Evolutionary conservation across 2,329 filamentous ascomycete genomes (phyloP), one percentile per base, ranked within the genome.

Genomic region (Ophiostoma sp.): DNA sequence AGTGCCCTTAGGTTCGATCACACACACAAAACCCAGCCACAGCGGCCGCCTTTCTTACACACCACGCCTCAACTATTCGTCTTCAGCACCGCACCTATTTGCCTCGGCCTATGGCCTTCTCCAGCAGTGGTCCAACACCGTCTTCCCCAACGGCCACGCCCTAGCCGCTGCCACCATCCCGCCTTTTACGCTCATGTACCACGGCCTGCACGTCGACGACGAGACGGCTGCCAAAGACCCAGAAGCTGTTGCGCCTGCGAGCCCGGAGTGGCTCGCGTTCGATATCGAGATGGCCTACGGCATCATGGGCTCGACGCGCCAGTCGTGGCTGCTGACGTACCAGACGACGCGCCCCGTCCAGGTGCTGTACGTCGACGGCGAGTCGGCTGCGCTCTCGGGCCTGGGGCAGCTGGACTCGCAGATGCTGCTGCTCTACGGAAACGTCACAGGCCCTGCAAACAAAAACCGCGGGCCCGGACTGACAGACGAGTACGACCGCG

Each of bases 271-370:
- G 83, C 76, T 85, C 31, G 81, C 83, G 6, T 82, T 85, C 72
- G 83, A 85, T 74, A 76, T 82, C 74, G 82, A 82, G 70, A 85
- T 85, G 83, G 79, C 82, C n/a, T 85, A 85, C 73, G 81, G 81
- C 5, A 85, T 85, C 72, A 84, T 84, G 79, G 83, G 83, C 27
- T 76, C 76, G 0, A 77, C 77, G 33, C 77, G 79, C 44, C 75
- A 81, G 68, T 82, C 81, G 10, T 80, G 81, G 71, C 77, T 85
- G 77, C 77, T 84, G 52, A 84, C 81, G 1, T 85, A 83, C 74
- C 80, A 84, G 73, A 82, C 82, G 0, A 81, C 78, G 23, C 79
- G 79, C 5, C 75, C 78, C 11, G 75, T 81, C 10, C 79, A 78
- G 70, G 80, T 79, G 39, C 75, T 85, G 4, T 84, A 85, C 73